Percentiles rank a stretch among this genome's conserved stretches.
Evolutionary conservation across 2,329 filamentous ascomycete genomes (phyloP).

Genomic region (Hypoxylon sp.): DNA sequence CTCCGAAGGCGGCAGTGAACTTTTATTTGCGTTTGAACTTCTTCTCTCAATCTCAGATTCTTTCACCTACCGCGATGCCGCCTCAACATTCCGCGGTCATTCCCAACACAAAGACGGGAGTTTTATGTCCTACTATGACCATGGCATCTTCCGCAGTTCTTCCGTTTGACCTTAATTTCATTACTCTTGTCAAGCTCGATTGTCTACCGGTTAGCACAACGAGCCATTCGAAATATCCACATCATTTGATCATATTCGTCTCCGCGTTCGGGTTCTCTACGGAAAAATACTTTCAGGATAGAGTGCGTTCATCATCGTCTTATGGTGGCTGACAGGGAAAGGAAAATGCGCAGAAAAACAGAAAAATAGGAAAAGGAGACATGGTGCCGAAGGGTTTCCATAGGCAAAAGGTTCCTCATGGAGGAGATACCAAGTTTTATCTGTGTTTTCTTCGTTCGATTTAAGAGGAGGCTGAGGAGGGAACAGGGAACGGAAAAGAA

Average conservation of each 20-base stretch:
- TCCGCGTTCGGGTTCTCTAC: constrained; percentile 1
- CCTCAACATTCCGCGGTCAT: neutral
- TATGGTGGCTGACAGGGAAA: neutral
- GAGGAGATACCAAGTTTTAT: constrained; percentile 16
- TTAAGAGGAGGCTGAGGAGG: neutral
- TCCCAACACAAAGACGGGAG: neutral
- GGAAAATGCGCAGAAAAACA: constrained; percentile 17
- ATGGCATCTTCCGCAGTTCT: constrained; percentile 2
- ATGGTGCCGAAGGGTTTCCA: neutral
- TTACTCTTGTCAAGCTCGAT: neutral
- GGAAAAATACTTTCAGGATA: constrained; percentile 23
- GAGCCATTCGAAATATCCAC: neutral
- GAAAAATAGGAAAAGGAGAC: constrained; percentile 1
- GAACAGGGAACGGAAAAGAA: neutral
- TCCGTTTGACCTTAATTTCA: neutral
- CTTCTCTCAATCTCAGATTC: neutral
- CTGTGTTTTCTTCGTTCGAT: constrained; percentile 3
- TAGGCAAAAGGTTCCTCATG: constrained; percentile 14
- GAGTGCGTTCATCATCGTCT: constrained; percentile 4
- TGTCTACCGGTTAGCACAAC: neutral
- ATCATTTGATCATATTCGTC: neutral
- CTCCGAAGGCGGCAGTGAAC: constrained; percentile 4
- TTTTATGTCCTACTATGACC: constrained; percentile 9
- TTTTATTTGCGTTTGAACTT: constrained; percentile 7
- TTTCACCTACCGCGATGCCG: neutral